Evolutionary conservation across 2,329 filamentous ascomycete species (phyloP), one percentile per base, ranked within the genome.

Genomic region (Pseudocercospora fijiensis): DNA sequence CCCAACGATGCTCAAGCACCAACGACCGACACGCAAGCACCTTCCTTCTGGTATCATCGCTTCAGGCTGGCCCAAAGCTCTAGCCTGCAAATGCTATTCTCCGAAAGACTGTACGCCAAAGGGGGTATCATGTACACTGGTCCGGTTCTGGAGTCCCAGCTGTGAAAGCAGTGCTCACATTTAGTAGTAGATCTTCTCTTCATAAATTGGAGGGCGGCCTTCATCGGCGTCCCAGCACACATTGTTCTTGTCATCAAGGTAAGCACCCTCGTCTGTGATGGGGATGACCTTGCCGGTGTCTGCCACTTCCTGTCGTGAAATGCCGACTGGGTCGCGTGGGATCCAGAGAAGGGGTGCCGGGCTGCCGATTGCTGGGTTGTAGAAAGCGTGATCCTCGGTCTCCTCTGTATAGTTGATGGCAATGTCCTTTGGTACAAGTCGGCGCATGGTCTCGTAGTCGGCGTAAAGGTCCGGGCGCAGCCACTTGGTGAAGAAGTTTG

Each of bases 241-340:
- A 68, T 85, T 85, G 75, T 88, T 88, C 79, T 91, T 90, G 70
- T 90, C 89, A 71, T 90, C 83, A 57, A 94, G 78, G 57, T 79
- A 83, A 51, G 89, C 89, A 18, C 88, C 89, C 69, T 91, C 89
- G 69, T 96, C 92, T 0, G 90, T 93, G 67, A 96, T 94, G 1
- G 88, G 86, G 28, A 92, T 90, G 30, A 90, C 84, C 71, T 84
- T 86, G 69, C 81, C 81, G 0, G 90, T 90, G 71, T 95, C 90
- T 11, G 82, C 82, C 59, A 95, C 82, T 77, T 96, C 92, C 74
- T 96, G 90, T 71, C 83, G 83, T 60, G 88, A 91, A 47, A 96
- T 85, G 9, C 91, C 90, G 24, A 87, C 85, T 1, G 83, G 78
- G 72, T 96, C 92, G 63, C 85, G 82, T 0, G 92, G 91, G 60